phyloP scores from a whole-genome alignment of 345 rosid species.

The Citrus unshiu region DNA sequence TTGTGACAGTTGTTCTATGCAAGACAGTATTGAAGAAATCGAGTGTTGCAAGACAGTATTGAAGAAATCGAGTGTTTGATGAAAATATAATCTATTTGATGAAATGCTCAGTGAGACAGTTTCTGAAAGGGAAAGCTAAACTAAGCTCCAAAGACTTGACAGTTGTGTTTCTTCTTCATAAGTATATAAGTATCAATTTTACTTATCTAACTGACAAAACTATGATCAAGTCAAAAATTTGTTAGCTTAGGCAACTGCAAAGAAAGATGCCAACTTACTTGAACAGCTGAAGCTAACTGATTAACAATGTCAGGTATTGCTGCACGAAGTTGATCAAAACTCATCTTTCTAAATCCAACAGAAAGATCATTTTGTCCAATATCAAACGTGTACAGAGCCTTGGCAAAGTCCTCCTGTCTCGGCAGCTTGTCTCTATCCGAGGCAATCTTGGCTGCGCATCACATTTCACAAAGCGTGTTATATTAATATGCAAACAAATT shows the following conservation, averaged over 20 bases:
- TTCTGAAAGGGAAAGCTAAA: not conserved
- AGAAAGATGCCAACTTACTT: conserved; percentile 38
- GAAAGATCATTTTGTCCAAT: conserved; percentile 96
- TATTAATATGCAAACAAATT: not conserved
- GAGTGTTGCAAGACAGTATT: not conserved
- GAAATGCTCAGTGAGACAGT: not conserved
- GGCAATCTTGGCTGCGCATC: conserved; percentile 37
- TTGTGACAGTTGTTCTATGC: not conserved
- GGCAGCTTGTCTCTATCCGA: conserved; percentile 65
- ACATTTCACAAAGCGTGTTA: not conserved
- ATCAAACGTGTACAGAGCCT: conserved; percentile 87
- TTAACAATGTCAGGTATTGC: conserved; percentile 63
- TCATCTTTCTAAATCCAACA: conserved; percentile 72
- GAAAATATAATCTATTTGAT: too few relatives aligned
- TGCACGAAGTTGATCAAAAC: conserved; percentile 62
- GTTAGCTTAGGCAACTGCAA: not conserved
- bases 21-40: too few relatives aligned
- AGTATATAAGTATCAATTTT: too few relatives aligned
- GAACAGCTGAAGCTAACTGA: conserved; percentile 81
- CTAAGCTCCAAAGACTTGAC: not conserved
- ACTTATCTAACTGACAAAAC: too few relatives aligned
- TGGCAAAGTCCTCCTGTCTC: conserved; percentile 63
- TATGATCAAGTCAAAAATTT: not conserved
- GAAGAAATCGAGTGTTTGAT: too few relatives aligned
- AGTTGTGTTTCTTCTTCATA: not conserved